Percentiles rank a stretch among this genome's conserved stretches.
Evolutionary conservation across 805 yeast genomes (phyloP).

Genomic region (Hanseniaspora taiwanica): DNA sequence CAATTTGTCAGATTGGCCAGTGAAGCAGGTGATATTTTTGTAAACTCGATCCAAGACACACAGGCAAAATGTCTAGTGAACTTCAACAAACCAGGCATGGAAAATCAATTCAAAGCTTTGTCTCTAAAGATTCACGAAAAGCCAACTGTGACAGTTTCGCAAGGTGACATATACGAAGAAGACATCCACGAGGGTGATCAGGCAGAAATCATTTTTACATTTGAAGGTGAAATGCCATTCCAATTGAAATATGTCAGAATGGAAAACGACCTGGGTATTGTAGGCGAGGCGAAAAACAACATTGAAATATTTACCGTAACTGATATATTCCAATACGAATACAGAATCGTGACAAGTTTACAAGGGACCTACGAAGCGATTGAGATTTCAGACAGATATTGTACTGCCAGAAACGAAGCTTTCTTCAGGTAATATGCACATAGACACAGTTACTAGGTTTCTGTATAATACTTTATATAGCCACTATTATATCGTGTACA

Average conservation of each 20-base stretch:
- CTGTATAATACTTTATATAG: background rate
- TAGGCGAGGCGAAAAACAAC: conserved; percentile 34
- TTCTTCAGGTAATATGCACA: background rate
- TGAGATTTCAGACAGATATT: conserved; percentile 74
- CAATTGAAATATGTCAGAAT: conserved; percentile 72
- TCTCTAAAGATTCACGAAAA: conserved; percentile 36
- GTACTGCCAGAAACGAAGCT: conserved; percentile 36
- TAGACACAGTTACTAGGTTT: background rate
- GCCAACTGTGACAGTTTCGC: conserved; percentile 72
- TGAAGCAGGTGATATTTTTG: conserved; percentile 60
- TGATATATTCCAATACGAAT: conserved; percentile 55
- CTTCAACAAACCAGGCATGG: conserved; percentile 29
- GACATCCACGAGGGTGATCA: conserved; percentile 93
- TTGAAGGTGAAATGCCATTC: conserved; percentile 87
- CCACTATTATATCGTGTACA: background rate
- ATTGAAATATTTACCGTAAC: conserved; percentile 45
- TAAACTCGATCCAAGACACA: conserved; percentile 61
- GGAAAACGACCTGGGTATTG: conserved; percentile 23
- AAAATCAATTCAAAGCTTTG: conserved; percentile 21
- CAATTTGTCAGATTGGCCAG: conserved; percentile 63
- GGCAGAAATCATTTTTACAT: conserved; percentile 71
- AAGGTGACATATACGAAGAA: conserved; percentile 61
- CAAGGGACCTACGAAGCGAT: conserved; percentile 94
- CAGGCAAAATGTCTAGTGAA: conserved; percentile 60
- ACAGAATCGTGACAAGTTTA: conserved; percentile 60